Base-by-base conservation (phyloP, 2,329 filamentous ascomycete genomes). In the Fusarium nurragi region DNA sequence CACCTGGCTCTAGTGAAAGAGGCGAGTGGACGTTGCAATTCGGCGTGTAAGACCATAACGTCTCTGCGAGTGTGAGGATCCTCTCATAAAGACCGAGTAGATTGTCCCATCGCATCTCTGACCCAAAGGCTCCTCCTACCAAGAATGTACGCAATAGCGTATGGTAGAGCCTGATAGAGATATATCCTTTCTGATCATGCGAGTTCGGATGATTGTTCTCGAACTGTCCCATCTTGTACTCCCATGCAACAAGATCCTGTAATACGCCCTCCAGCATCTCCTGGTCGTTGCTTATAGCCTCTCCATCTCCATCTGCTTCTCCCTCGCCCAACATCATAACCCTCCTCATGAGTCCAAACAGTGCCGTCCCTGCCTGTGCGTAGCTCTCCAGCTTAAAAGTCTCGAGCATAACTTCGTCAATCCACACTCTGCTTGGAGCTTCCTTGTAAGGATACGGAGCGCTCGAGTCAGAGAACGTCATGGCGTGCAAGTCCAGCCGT, bases 401-500 rank as follows among this genome's bases (percentile, higher is more conserved):
- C 8, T 38, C 34, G 7, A 60, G 47, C 58, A 72, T 60, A 12
- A 46, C 36, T 0, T 62, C 38, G 13, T 63, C 70, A 8, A 69
- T 53, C 26, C 54, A 58, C 2, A 65, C 54, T 22, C 48, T 57
- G 11, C 38, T 56, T 0, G 68, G 59, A 3, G 64, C 45, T 1
- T 65, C 48, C 16, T 49, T 53, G 39, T 69, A 74, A 12, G 69
- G 67, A 54, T 76, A 77, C 2, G 75, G 75, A 4, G 73, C 72
- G 6, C 59, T 67, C 0, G 68, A 69, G 26, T 78, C 76, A 3
- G 67, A 71, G 38, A 77, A 76, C 0, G 74, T 71, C 71, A 77
- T 73, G 61, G 73, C 73, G 36, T 76, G 72, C 6, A 78, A 22
- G 38, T 77, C 75, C n/a, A 77, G 45, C 3, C 75, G 67, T 4